Evolutionary conservation across 2,329 filamentous ascomycete species (phyloP), one percentile per base, ranked within the genome.

Genomic region (Alternaria brassicicola): DNA sequence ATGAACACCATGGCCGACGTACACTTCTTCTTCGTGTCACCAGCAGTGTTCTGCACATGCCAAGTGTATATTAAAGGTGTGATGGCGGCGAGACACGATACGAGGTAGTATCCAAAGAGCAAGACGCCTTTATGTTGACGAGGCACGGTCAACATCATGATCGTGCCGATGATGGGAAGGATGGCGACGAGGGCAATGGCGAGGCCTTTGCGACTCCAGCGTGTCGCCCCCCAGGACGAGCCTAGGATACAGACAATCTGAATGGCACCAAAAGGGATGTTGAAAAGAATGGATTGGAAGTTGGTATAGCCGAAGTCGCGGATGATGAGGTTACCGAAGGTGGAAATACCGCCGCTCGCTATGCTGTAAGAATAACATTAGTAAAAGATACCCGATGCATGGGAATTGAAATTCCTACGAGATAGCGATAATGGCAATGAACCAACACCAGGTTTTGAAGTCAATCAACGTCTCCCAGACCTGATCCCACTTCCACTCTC

Each of bases 401-500:
- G 83, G 3, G 84, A 71, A 4, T 9, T 13, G 3, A 13, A 33
- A 33, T 48, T 28, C 67, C 55, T 52, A 68, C 61, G 67, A 70
- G 31, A 71, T 69, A 3, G 64, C 62, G 21, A 88, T 80, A 2
- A 76, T 77, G 56, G 86, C 80, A 43, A 88, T 80, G 46, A 88
- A 75, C 85, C 85, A 88, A 0, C 70, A 70, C 77, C 77, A 70
- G 6, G 67, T 69, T 39, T 70, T 69, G n/a, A 67, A 58, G 36
- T 70, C 68, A 6, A 62, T 33, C 9, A 68, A 51, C 6, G 67
- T 68, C 42, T 70, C 68, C 54, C 63, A 60, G 1, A 68, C 59
- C 45, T 70, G 68, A 42, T 94, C 85, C 90, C 90, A 94, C 78
- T 92, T 85, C 91, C 91, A 95, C 0, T 88, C 86, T 43, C 84